phyloP scores from a whole-genome alignment of 306 rosid genomes.

The Rosa persica region DNA sequence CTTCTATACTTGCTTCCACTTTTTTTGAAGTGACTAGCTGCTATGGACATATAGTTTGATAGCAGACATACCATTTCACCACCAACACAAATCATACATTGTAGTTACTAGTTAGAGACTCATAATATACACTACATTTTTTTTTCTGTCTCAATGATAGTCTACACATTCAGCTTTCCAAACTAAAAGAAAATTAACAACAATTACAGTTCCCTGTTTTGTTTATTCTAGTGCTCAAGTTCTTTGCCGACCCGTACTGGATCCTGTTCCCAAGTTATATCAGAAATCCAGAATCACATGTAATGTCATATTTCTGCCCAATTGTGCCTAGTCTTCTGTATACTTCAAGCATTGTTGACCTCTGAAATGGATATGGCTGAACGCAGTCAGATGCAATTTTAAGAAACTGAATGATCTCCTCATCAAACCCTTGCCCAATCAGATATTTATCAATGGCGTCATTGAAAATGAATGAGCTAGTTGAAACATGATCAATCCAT shows the following conservation, averaged over 20 bases:
- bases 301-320: conserved; percentile 13
- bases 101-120: too few species aligned
- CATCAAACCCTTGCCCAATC: conserved; percentile 12
- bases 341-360: conserved; percentile 29
- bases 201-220: too few species aligned
- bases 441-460: conserved; percentile 16
- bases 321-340: conserved; percentile 6
- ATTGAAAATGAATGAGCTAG: neutral
- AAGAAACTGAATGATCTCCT: conserved; percentile 13
- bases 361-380: conserved; percentile 9
- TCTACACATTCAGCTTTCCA: too few species aligned
- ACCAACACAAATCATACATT: too few species aligned
- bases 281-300: conserved; percentile 5
- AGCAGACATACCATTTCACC: too few species aligned
- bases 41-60: too few species aligned
- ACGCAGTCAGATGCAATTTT: conserved; percentile 5
- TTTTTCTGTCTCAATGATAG: too few species aligned
- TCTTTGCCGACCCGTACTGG: neutral
- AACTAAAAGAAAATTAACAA: too few species aligned
- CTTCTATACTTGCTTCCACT: too few species aligned
- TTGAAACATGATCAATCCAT: conserved; percentile 8
- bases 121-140: too few species aligned
- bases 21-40: too few species aligned
- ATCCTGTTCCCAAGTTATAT: neutral
- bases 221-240: neutral